Conservation (phyloP, 129 eudicot genomes). For the Calendula officinalis region DNA sequence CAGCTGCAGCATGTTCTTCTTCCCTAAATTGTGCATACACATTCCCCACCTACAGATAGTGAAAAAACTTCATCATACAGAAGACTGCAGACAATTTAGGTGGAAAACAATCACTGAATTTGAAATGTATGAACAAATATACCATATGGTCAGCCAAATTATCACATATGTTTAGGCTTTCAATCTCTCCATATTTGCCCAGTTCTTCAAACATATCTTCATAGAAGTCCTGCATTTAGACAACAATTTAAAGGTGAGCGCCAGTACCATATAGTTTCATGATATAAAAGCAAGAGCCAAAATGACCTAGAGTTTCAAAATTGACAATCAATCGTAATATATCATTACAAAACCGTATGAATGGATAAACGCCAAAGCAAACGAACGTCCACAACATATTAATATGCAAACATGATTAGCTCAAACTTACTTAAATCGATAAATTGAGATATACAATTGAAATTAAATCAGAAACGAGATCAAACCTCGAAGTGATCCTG, state of each 20-base stretch:
- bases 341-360: too few species aligned
- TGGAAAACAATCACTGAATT: neutral
- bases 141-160: slow-evolving; percentile 99
- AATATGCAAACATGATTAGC: too few species aligned
- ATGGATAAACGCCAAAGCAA: too few species aligned
- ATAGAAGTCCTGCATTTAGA: slow-evolving; percentile 70
- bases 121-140: slow-evolving; percentile 2
- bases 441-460: neutral
- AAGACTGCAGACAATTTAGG: neutral
- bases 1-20: slow-evolving; percentile 94
- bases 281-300: too few species aligned
- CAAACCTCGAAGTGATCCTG: slow-evolving; percentile 85
- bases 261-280: too few species aligned
- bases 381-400: too few species aligned
- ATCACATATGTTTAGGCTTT: slow-evolving; percentile 92
- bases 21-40: slow-evolving; percentile 97
- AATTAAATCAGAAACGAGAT: neutral
- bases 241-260: neutral
- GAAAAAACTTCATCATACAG: neutral
- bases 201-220: slow-evolving; percentile 94
- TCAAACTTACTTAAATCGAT: too few species aligned
- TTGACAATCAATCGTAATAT: too few species aligned
- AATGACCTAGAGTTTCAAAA: too few species aligned
- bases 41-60: slow-evolving; percentile 66
- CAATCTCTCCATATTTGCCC: slow-evolving; percentile 92